A percentile compares a stretch with the other conserved stretches of the same genome.
Conservation (phyloP, 2,329 filamentous ascomycete genomes). For the Huntiella bhutanensis region DNA sequence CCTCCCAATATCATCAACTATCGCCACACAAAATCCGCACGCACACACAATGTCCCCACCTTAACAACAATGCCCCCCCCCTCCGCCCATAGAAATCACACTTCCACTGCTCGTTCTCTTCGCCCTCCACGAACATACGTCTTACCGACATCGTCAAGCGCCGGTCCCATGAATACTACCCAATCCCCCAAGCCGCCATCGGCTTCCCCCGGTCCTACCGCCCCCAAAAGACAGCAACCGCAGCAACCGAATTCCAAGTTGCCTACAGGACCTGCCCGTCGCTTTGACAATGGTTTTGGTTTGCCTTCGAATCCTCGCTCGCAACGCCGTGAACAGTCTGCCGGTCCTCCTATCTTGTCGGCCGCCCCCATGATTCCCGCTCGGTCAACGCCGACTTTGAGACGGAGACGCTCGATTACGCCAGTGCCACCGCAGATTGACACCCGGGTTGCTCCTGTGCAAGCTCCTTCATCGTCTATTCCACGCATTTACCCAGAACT, state of each 20-base stretch:
- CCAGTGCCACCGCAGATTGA: constrained; percentile 5
- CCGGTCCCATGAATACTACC: no score
- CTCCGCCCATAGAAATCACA: constrained; percentile 3
- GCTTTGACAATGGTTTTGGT: background rate
- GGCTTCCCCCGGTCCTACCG: no score
- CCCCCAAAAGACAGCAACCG: background rate
- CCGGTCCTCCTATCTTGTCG: background rate
- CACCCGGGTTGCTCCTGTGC: constrained; percentile 2
- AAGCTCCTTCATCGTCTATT: background rate
- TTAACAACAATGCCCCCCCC: constrained; percentile 3
- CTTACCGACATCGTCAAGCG: no score
- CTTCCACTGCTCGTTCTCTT: constrained; percentile 5
- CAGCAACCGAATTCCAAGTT: background rate
- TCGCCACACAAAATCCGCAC: background rate
- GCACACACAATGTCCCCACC: background rate
- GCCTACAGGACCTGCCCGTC: background rate
- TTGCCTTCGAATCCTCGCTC: constrained; percentile 5
- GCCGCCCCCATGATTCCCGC: background rate
- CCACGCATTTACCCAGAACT: constrained; percentile 9
- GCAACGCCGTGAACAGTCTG: no score
- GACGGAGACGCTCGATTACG: constrained; percentile 1
- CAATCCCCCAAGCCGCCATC: no score
- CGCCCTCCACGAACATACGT: background rate
- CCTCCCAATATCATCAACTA: background rate
- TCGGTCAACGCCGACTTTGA: background rate